These are phyloP conservation scores for Chrysoporthe puriensis DNA, from an alignment of 2,329 filamentous ascomycete species.

Conservation along the genomic window DNA sequence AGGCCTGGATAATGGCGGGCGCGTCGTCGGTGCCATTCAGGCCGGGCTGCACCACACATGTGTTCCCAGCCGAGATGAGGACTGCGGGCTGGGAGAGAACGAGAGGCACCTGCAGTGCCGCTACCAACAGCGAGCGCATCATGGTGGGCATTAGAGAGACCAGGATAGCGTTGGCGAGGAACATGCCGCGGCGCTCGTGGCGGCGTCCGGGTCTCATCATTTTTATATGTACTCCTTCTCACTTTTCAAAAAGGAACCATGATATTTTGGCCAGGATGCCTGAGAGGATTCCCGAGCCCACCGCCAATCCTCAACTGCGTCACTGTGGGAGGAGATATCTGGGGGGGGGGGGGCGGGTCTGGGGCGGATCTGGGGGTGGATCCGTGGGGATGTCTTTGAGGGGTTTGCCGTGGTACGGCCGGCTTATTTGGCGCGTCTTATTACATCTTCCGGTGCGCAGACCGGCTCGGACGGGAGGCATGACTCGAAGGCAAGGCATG, in stretches of 20 bases:
- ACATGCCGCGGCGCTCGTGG: neutral
- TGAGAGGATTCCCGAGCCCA: neutral
- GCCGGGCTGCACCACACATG: slow-evolving; percentile 22
- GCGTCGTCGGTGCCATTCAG: slow-evolving; percentile 24
- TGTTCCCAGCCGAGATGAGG: neutral
- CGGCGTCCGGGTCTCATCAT: neutral
- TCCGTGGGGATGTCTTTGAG: neutral
- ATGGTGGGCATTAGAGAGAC: slow-evolving; percentile 3
- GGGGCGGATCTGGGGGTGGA: neutral
- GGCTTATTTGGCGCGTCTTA: neutral
- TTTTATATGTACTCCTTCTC: neutral
- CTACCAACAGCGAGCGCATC: slow-evolving; percentile 19
- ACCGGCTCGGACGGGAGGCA: neutral
- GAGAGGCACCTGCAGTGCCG: slow-evolving; percentile 26
- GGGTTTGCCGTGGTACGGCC: slow-evolving; percentile 4
- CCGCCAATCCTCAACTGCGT: neutral
- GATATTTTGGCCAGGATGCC: too few species aligned
- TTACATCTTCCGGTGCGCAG: neutral
- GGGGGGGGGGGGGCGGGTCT: neutral
- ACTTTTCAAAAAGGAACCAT: neutral
- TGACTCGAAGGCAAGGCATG: neutral
- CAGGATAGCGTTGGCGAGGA: neutral
- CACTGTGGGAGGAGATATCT: neutral
- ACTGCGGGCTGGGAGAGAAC: slow-evolving; percentile 15
- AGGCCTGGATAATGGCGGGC: slow-evolving; percentile 32